A percentile compares a stretch with the other conserved stretches of the same genome.
Evolutionary conservation across 1,284 basidiomycete genomes (phyloP).

Genomic region (Rhodotorula sp.): DNA sequence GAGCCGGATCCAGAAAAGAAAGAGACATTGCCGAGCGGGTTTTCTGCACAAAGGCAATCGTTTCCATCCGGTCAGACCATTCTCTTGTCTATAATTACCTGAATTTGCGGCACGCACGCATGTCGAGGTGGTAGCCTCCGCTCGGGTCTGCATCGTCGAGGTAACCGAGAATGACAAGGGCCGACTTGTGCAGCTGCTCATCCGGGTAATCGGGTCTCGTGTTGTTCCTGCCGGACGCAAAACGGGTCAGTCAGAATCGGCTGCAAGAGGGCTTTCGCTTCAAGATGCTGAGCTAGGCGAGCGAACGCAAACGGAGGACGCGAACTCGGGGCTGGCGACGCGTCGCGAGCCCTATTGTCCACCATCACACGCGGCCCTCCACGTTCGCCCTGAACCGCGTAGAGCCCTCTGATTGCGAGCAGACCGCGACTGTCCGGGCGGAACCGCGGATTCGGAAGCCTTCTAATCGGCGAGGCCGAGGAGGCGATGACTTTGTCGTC

Average conservation of each 20-base stretch:
- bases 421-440: no score
- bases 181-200: conserved; percentile 15
- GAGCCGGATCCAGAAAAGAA: conserved; percentile 16
- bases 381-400: no score
- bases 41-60: not conserved
- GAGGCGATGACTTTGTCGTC: no score
- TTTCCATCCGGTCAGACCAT: conserved; percentile 2
- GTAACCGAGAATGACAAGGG: conserved; percentile 15
- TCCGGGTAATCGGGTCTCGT: conserved; percentile 23
- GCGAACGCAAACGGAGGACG: not conserved
- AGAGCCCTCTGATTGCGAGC: no score
- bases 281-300: no score
- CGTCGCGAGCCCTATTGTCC: not conserved
- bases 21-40: conserved; percentile 27
- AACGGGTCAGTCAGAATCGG: no score
- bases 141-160: conserved; percentile 1
- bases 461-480: no score
- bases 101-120: not conserved
- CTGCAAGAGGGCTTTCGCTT: no score
- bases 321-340: not conserved
- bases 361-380: no score
- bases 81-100: no score
- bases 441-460: no score
- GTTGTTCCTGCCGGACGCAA: conserved; percentile 12
- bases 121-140: conserved; percentile 16